Evolutionary conservation across 148 eudicot species (phyloP).

Genomic region (Amaranthus hypochondriacus): DNA sequence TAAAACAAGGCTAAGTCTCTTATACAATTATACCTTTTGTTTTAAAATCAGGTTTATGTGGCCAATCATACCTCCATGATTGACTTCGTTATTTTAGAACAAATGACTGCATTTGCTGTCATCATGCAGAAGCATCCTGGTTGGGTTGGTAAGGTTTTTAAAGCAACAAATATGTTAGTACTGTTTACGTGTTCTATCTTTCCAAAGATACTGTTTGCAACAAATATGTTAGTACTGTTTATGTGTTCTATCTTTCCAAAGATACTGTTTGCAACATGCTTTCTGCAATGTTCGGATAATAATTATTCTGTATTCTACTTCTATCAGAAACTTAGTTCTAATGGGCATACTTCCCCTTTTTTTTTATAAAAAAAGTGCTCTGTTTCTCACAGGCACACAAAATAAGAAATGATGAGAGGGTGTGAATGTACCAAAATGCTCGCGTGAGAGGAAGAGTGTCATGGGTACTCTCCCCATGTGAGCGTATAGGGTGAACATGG

Average conservation of each 20-base stretch:
- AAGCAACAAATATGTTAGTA: not conserved
- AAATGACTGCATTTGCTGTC: constrained; percentile 99
- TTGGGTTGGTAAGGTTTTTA: constrained; percentile 85
- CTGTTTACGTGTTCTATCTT: not conserved
- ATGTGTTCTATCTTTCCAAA: not conserved
- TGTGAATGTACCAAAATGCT: too few species aligned
- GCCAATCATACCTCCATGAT: constrained; percentile 99
- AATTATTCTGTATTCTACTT: too few species aligned
- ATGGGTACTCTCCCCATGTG: too few species aligned
- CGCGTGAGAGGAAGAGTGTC: too few species aligned
- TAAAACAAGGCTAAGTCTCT: not conserved
- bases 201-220: not conserved
- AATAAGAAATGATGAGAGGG: too few species aligned
- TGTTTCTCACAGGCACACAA: too few species aligned
- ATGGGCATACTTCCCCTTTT: too few species aligned
- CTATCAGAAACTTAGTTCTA: too few species aligned
- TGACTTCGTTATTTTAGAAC: constrained; percentile 93
- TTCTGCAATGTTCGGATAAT: not conserved
- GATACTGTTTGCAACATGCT: not conserved
- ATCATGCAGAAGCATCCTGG: constrained; percentile 99
- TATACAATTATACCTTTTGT: not conserved
- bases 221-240: not conserved
- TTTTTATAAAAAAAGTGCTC: too few species aligned
- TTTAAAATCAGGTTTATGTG: constrained; percentile 72
- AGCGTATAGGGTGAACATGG: too few species aligned